Percentiles rank a stretch among this genome's conserved stretches.
phyloP scores from a whole-genome alignment of 2,329 filamentous ascomycete genomes.

The Penicillium sp. region DNA sequence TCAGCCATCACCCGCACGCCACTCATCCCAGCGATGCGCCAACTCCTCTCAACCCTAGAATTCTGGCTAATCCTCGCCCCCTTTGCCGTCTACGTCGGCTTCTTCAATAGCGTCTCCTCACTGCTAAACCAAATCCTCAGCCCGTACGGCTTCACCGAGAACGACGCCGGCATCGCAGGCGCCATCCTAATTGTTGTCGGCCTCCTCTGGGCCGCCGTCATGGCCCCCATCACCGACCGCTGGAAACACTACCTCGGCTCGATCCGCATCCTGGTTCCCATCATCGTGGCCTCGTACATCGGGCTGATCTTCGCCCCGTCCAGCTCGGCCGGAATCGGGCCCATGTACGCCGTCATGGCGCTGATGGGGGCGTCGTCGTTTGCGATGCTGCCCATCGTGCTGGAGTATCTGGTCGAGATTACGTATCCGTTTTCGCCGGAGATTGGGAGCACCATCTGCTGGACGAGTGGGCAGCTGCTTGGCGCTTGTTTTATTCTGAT shows the following conservation, averaged over 20 bases:
- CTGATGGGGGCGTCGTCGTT: slow-evolving; percentile 80
- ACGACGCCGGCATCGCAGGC: slow-evolving; percentile 85
- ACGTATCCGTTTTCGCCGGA: slow-evolving; percentile 86
- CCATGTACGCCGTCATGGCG: slow-evolving; percentile 73
- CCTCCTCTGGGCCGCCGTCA: slow-evolving; percentile 72
- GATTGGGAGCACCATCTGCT: slow-evolving; percentile 78
- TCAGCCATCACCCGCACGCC: slow-evolving; percentile 58
- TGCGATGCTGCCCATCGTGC: slow-evolving; percentile 74
- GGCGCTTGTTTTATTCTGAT: slow-evolving; percentile 84
- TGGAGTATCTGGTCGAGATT: slow-evolving; percentile 86
- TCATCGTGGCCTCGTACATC: slow-evolving; percentile 74
- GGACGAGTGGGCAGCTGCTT: slow-evolving; percentile 82
- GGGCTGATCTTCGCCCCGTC: slow-evolving; percentile 77
- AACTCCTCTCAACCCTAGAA: slow-evolving; percentile 62
- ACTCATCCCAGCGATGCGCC: slow-evolving; percentile 55
- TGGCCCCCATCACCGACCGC: slow-evolving; percentile 79
- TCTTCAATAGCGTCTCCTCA: slow-evolving; percentile 90
- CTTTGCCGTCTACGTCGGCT: slow-evolving; percentile 82
- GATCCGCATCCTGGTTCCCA: slow-evolving; percentile 72
- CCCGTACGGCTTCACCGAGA: slow-evolving; percentile 82
- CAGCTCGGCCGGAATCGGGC: slow-evolving; percentile 48
- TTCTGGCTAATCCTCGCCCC: slow-evolving; percentile 80
- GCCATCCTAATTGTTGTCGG: slow-evolving; percentile 88
- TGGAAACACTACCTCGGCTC: slow-evolving; percentile 76
- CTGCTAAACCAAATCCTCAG: slow-evolving; percentile 87